These are phyloP conservation scores for Scleromitrula shiraiana DNA, from an alignment of 2,329 filamentous ascomycete species.

Conservation along the genomic window DNA sequence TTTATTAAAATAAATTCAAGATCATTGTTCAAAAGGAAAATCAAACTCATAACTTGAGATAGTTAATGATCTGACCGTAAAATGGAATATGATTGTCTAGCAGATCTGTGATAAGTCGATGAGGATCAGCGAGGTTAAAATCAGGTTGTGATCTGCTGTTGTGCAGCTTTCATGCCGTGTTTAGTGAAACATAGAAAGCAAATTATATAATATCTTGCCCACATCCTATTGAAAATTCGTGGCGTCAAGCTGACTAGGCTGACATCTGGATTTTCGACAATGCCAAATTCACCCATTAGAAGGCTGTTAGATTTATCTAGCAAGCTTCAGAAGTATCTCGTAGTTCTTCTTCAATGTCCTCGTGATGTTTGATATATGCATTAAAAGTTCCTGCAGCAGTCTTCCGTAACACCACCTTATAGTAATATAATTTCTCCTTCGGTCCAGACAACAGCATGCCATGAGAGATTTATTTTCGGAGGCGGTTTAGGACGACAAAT, in stretches of 20 bases:
- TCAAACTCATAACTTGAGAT: too few relatives aligned
- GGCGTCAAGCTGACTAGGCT: too few relatives aligned
- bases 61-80: too few relatives aligned
- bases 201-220: background rate
- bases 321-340: slow-evolving; percentile 1
- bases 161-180: slow-evolving; percentile 1
- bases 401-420: slow-evolving; percentile 4
- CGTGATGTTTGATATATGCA: slow-evolving; percentile 8
- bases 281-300: too few relatives aligned
- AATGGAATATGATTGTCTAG: too few relatives aligned
- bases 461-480: slow-evolving; percentile 6
- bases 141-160: background rate
- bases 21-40: too few relatives aligned
- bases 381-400: slow-evolving; percentile 6
- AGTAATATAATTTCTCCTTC: slow-evolving; percentile 5
- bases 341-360: slow-evolving; percentile 1
- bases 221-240: too few relatives aligned
- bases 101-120: background rate
- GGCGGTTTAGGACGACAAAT: background rate
- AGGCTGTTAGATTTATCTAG: background rate
- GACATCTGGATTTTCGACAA: slow-evolving; percentile 1
- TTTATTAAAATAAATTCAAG: too few relatives aligned
- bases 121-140: background rate
- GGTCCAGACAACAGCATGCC: slow-evolving; percentile 8
- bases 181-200: background rate